Evolutionary conservation across 345 rosid species (phyloP).

Genomic region (Eucalyptus sideroxylon): DNA sequence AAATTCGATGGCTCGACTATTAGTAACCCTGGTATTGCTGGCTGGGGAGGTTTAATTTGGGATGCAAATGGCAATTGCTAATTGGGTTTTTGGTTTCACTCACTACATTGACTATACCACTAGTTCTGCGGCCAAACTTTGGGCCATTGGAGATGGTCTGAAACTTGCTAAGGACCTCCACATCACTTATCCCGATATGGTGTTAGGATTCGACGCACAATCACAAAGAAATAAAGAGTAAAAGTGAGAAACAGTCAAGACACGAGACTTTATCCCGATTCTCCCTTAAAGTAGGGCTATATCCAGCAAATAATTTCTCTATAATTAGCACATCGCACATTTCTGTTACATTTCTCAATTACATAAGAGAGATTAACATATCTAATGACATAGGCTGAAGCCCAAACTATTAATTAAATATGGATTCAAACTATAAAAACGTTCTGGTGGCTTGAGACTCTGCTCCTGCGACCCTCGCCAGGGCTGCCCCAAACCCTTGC

Average conservation of each 20-base stretch:
- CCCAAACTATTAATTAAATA: too few relatives aligned
- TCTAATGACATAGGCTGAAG: too few relatives aligned
- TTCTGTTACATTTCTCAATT: too few relatives aligned
- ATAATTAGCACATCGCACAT: too few relatives aligned
- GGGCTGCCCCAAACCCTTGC: too few relatives aligned
- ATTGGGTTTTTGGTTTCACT: neutral
- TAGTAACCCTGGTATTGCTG: neutral
- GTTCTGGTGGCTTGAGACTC: accelerated
- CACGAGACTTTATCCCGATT: accelerated
- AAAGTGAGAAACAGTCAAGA: too few relatives aligned
- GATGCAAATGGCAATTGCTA: neutral
- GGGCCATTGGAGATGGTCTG: neutral
- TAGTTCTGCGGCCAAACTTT: neutral
- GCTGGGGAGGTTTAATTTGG: neutral
- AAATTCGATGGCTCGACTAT: neutral
- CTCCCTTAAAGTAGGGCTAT: too few relatives aligned
- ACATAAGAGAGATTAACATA: too few relatives aligned
- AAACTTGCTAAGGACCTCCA: neutral
- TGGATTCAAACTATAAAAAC: too few relatives aligned
- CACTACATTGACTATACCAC: neutral
- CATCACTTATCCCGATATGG: neutral
- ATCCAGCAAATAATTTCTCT: too few relatives aligned
- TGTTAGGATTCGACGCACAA: accelerated
- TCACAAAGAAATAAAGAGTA: too few relatives aligned
- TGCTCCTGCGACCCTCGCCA: too few relatives aligned